A percentile compares a stretch with the other conserved stretches of the same genome.
Conservation (phyloP, 2,329 filamentous ascomycete species). For the Arachnomyces sp. region DNA sequence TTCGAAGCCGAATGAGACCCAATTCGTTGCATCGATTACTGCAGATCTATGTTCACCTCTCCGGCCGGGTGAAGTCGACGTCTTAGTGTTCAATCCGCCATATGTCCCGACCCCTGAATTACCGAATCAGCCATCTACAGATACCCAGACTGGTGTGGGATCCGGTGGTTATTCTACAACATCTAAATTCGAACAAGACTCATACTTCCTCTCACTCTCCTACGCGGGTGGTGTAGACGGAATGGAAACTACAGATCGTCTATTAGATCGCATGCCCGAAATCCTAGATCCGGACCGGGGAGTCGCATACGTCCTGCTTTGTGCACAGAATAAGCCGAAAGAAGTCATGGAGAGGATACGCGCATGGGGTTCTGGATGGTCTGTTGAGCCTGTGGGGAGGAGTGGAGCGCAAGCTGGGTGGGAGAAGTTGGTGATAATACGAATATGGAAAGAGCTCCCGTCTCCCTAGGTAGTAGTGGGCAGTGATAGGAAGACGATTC, state of each 20-base stretch:
- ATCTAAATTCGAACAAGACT: conserved; percentile 64
- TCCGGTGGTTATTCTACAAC: conserved; percentile 18
- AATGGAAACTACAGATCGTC: conserved; percentile 83
- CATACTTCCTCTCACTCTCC: conserved; percentile 71
- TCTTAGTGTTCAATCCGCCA: conserved; percentile 92
- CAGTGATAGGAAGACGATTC: too few relatives aligned
- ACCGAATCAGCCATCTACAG: conserved; percentile 44
- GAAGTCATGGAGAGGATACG: conserved; percentile 58
- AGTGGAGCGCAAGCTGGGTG: conserved; percentile 86
- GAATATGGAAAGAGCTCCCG: conserved; percentile 58
- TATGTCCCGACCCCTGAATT: conserved; percentile 82
- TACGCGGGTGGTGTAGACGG: conserved; percentile 85
- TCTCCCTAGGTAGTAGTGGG: conserved; percentile 11
- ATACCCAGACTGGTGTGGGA: conserved; percentile 19
- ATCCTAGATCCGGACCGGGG: conserved; percentile 57
- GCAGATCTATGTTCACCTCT: conserved; percentile 62
- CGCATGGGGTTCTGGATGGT: conserved; percentile 57
- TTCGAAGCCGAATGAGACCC: conserved; percentile 25
- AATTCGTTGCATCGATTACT: conserved; percentile 58
- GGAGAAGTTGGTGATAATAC: conserved; percentile 85
- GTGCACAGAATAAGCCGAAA: conserved; percentile 79
- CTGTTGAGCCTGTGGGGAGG: conserved; percentile 64
- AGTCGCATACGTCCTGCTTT: conserved; percentile 82
- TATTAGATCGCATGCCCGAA: conserved; percentile 61
- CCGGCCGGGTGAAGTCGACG: conserved; percentile 55